A percentile compares a stretch with the other conserved stretches of the same genome.
phyloP scores from a whole-genome alignment of 2,329 filamentous ascomycete genomes.

The Graphiopsis chlorocephala region DNA sequence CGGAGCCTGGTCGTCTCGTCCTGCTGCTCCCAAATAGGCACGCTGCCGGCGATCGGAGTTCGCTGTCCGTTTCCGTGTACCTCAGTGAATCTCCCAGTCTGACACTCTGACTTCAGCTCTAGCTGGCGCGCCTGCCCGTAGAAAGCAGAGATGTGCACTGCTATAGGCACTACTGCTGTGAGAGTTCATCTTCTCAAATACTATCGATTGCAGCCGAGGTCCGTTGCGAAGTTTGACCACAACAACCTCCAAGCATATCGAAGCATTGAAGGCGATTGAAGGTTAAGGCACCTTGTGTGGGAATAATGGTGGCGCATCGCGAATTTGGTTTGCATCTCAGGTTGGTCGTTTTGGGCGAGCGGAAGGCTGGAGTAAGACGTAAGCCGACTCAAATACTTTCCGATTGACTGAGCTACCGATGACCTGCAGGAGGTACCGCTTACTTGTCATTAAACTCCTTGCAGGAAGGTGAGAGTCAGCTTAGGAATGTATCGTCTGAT shows the following conservation, averaged over 20 bases:
- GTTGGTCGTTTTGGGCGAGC: neutral
- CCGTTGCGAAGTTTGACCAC: neutral
- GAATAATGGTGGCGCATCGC: neutral
- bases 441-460: neutral
- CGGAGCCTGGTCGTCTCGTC: neutral
- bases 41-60: neutral
- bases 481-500: neutral
- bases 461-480: neutral
- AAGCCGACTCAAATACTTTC: neutral
- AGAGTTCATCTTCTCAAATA: neutral
- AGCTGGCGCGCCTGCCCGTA: neutral
- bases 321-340: too few relatives aligned
- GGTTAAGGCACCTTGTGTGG: neutral
- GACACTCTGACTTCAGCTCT: slow-evolving; percentile 7
- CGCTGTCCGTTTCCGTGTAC: neutral
- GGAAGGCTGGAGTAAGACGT: neutral
- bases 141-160: neutral
- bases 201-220: slow-evolving; percentile 2
- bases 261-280: neutral
- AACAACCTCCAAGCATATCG: neutral
- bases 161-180: neutral
- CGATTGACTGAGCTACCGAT: neutral
- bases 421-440: neutral
- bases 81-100: neutral
- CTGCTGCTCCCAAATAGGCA: neutral